Conservation (phyloP, 495 filamentous ascomycete genomes). For the Glutinoglossum americanum region DNA sequence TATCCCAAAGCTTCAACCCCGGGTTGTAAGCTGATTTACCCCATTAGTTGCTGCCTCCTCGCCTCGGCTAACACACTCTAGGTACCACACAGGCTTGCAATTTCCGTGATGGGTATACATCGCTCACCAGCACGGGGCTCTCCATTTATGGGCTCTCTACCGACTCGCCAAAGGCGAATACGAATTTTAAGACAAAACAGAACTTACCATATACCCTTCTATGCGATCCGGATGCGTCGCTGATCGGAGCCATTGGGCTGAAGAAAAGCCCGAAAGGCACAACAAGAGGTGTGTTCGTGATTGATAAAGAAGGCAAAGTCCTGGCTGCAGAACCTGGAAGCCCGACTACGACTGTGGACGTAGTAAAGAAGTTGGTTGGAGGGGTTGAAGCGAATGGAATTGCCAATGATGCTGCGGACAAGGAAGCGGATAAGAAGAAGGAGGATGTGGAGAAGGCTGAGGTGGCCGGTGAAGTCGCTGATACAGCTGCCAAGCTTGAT, state of each 20-base stretch:
- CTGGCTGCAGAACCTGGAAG: slow-evolving; percentile 36
- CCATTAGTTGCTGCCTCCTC: background rate
- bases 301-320: slow-evolving; percentile 56
- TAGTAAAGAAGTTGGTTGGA: slow-evolving; percentile 29
- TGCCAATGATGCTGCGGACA: background rate
- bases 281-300: slow-evolving; percentile 62
- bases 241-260: slow-evolving; percentile 55
- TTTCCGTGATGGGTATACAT: slow-evolving; percentile 65
- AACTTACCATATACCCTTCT: slow-evolving; percentile 73
- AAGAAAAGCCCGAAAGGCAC: slow-evolving; percentile 62
- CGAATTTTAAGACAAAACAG: slow-evolving; percentile 74
- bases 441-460: slow-evolving; percentile 4
- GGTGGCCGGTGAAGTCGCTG: slow-evolving; percentile 3
- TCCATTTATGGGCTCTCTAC: slow-evolving; percentile 73
- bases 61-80: slow-evolving; percentile 15
- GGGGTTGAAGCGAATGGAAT: background rate
- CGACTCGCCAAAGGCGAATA: slow-evolving; percentile 76
- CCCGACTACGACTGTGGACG: slow-evolving; percentile 35
- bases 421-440: slow-evolving; percentile 7
- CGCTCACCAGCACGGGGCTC: slow-evolving; percentile 59
- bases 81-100: slow-evolving; percentile 84
- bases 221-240: slow-evolving; percentile 50
- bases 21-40: slow-evolving; percentile 52
- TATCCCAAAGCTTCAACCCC: slow-evolving; percentile 91
- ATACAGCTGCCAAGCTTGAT: slow-evolving; percentile 2